Conservation (phyloP, 495 filamentous ascomycete species). For the Penicillium psychrofluorescens region DNA sequence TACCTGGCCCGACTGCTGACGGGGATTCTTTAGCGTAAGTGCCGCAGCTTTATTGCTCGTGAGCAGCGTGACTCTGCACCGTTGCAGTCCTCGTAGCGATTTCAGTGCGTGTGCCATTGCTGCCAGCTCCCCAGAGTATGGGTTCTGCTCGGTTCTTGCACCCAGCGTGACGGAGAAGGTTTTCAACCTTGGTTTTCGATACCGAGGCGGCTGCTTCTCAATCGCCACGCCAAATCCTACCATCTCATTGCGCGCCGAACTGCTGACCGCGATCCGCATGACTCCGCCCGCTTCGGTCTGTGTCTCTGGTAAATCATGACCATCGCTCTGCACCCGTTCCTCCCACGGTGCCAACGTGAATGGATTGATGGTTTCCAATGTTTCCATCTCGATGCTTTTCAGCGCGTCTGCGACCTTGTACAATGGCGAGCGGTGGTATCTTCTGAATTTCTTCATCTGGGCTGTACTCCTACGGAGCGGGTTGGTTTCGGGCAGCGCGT, state of each 20-base stretch:
- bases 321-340: slow-evolving; percentile 5
- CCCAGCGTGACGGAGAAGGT: slow-evolving; percentile 3
- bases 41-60: slow-evolving; percentile 16
- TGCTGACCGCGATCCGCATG: slow-evolving; percentile 6
- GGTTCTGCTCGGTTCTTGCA: slow-evolving; percentile 9
- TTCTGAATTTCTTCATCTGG: slow-evolving; percentile 8
- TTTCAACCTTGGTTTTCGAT: slow-evolving; percentile 7
- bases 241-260: slow-evolving; percentile 3
- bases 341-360: slow-evolving; percentile 7
- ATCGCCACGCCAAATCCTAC: slow-evolving; percentile 2
- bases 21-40: slow-evolving; percentile 12
- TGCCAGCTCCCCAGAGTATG: slow-evolving; percentile 11
- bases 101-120: slow-evolving; percentile 11
- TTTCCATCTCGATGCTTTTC: slow-evolving; percentile 8
- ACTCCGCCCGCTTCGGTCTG: slow-evolving; percentile 1
- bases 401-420: slow-evolving; percentile 6
- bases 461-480: slow-evolving; percentile 12
- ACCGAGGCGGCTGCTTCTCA: neutral
- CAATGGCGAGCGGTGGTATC: slow-evolving; percentile 8
- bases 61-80: slow-evolving; percentile 8
- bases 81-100: slow-evolving; percentile 4
- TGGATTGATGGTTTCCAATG: slow-evolving; percentile 9
- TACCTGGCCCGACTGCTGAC: slow-evolving; percentile 14
- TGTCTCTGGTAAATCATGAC: neutral
- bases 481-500: slow-evolving; percentile 15